Evolutionary conservation across 2,329 filamentous ascomycete genomes (phyloP), one percentile per base, ranked within the genome.

Genomic region (Fonsecaea erecta): DNA sequence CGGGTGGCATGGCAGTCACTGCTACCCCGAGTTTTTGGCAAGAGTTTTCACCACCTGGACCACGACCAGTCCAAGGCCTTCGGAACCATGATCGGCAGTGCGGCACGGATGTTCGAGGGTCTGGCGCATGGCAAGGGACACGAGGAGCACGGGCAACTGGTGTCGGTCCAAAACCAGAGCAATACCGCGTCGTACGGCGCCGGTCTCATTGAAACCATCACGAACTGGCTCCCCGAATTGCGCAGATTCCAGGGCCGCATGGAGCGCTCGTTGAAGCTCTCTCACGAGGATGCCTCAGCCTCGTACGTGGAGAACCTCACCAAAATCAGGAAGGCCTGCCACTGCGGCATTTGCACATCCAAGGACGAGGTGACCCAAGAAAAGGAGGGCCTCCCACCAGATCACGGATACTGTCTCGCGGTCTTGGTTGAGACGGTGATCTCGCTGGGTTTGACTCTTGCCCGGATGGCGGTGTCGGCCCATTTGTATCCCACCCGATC

Each of bases 391-490:
- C 16, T 57, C n/a, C 67, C 62, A 43, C 67, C 64, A 16, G 21
- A 58, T 11, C 68, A 71, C 53, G 67, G 70, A 5, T 69, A 70
- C 54, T 71, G 70, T 40, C 67, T 70, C 1, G 62, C 67, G 2
- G 68, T 65, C 14, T 59, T 70, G 35, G 65, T 68, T 14, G 70
- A 71, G 43, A 70, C 65, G 11, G 69, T 70, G 35, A 65, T 71
- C 40, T 61, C 69, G n/a, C 54, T 71, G 14, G 70, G 70, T n/a
- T 46, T 71, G n/a, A 60, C 60, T 9, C 59, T 70, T 12, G 69
- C 70, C 14, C 59, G 68, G 24, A 70, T 71, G 58, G 68, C 64
- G 11, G 68, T 70, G 16, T 52, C 67, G 8, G 37, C 70, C 3
- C 52, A 55, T 40, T 34, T 71, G 48, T 70, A 65, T 37, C 70